Percentiles rank a stretch among this genome's conserved stretches.
These are phyloP conservation scores for Epichloe sylvatica DNA, from an alignment of 2,329 filamentous ascomycete genomes.

Conservation along the genomic window DNA sequence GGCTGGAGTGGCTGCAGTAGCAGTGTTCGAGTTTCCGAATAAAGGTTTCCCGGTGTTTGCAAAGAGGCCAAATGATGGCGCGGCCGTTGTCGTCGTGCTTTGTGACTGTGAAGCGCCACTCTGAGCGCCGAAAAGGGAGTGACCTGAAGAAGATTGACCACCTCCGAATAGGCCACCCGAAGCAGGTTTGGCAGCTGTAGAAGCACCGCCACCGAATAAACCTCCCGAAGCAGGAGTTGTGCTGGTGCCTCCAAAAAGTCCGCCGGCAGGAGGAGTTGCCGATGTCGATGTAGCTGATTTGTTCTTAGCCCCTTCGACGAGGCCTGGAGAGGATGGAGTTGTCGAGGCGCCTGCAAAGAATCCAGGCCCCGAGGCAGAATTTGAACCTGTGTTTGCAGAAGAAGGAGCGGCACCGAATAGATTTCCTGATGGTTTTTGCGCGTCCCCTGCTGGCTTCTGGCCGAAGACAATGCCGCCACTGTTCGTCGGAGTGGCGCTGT, in stretches of 20 bases:
- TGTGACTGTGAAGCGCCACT: slow-evolving; percentile 8
- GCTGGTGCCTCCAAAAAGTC: slow-evolving; percentile 11
- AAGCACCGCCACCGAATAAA: slow-evolving; percentile 6
- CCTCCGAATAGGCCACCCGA: slow-evolving; percentile 14
- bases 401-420: slow-evolving; percentile 13
- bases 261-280: slow-evolving; percentile 9
- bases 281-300: slow-evolving; percentile 6
- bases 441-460: slow-evolving; percentile 15
- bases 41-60: slow-evolving; percentile 13
- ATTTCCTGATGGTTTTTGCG: slow-evolving; percentile 15
- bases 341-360: slow-evolving; percentile 18
- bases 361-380: slow-evolving; percentile 11
- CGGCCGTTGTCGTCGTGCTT: slow-evolving; percentile 12
- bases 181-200: slow-evolving; percentile 13
- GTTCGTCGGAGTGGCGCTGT: slow-evolving; percentile 16
- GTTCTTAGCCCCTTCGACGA: slow-evolving; percentile 8
- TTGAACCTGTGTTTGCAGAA: slow-evolving; percentile 15
- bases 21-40: slow-evolving; percentile 16
- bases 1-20: slow-evolving; percentile 17
- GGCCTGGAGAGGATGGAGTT: slow-evolving; percentile 8
- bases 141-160: slow-evolving; percentile 5
- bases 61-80: slow-evolving; percentile 18
- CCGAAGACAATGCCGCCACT: slow-evolving; percentile 19
- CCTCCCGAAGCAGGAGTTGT: slow-evolving; percentile 5
- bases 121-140: slow-evolving; percentile 9